phyloP scores from a whole-genome alignment of 2,329 filamentous ascomycete species.

The Aspergillus eucalypticola region DNA sequence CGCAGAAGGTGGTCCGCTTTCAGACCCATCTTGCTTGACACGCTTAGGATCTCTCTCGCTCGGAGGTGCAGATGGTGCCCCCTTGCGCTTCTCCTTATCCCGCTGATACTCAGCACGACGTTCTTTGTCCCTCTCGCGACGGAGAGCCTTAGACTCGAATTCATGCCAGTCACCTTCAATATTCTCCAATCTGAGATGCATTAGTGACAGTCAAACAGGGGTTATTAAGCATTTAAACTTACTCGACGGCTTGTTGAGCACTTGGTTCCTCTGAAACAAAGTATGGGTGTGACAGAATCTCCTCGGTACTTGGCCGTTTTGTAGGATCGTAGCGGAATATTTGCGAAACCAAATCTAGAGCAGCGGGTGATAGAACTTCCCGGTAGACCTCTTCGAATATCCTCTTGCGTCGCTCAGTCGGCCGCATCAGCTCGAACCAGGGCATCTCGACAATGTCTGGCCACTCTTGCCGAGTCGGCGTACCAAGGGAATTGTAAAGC shows the following conservation, averaged over 20 bases:
- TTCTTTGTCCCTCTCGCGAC: constrained; percentile 77
- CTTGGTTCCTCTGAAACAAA: constrained; percentile 79
- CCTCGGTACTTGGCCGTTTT: constrained; percentile 77
- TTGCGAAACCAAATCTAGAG: constrained; percentile 75
- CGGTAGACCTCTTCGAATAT: constrained; percentile 82
- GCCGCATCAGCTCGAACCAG: constrained; percentile 91
- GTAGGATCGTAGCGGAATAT: constrained; percentile 91
- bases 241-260: constrained; percentile 78
- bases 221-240: constrained; percentile 46
- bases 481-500: constrained; percentile 90
- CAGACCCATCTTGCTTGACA: constrained; percentile 31
- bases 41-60: constrained; percentile 46
- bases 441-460: constrained; percentile 88
- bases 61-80: constrained; percentile 33
- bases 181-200: constrained; percentile 63
- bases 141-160: constrained; percentile 91
- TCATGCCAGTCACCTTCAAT: constrained; percentile 97
- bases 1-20: constrained; percentile 14
- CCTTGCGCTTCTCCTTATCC: constrained; percentile 53
- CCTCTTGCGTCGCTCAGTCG: constrained; percentile 69
- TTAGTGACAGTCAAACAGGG: constrained; percentile 8
- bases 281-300: constrained; percentile 84
- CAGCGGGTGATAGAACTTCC: constrained; percentile 72
- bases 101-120: constrained; percentile 49
- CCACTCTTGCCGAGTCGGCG: constrained; percentile 82